These are phyloP conservation scores for Metschnikowia sp. DNA, from an alignment of 805 yeast genomes.

Conservation along the genomic window DNA sequence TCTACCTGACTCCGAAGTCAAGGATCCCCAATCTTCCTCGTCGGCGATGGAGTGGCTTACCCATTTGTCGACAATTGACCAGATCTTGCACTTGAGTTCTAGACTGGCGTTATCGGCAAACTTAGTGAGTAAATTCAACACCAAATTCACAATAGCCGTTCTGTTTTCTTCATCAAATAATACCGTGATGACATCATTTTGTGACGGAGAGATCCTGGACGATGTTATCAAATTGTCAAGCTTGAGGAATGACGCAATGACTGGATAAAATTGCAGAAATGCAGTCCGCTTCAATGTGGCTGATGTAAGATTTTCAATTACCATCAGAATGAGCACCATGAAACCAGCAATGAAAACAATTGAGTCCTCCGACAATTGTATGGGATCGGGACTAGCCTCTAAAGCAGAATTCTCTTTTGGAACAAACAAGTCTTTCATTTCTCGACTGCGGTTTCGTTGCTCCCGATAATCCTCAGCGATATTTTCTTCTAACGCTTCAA, in stretches of 20 bases:
- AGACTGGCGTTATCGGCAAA: conserved; percentile 43
- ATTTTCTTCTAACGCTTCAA: conserved; percentile 41
- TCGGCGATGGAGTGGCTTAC: conserved; percentile 41
- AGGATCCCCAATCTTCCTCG: conserved; percentile 9
- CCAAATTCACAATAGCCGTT: conserved; percentile 30
- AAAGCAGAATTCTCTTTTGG: conserved; percentile 9
- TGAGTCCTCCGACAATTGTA: conserved; percentile 77
- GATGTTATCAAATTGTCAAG: conserved; percentile 36
- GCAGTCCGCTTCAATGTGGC: conserved; percentile 24
- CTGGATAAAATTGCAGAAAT: conserved; percentile 33
- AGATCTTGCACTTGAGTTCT: conserved; percentile 45
- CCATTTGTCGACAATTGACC: conserved; percentile 74
- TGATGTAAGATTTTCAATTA: conserved; percentile 27
- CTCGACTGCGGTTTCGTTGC: conserved; percentile 30
- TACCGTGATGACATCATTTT: conserved; percentile 19
- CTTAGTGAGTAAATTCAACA: conserved; percentile 48
- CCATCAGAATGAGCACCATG: conserved; percentile 53
- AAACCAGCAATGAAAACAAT: conserved; percentile 71
- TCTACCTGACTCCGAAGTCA: conserved; percentile 19
- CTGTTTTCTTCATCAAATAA: conserved; percentile 35
- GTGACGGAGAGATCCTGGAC: conserved; percentile 8
- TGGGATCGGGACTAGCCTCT: conserved; percentile 23
- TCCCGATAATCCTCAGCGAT: conserved; percentile 23
- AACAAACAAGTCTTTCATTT: conserved; percentile 30
- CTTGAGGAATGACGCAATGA: conserved; percentile 33